phyloP scores from a whole-genome alignment of 768 basidiomycete genomes.

The Pleurotus eryngii region DNA sequence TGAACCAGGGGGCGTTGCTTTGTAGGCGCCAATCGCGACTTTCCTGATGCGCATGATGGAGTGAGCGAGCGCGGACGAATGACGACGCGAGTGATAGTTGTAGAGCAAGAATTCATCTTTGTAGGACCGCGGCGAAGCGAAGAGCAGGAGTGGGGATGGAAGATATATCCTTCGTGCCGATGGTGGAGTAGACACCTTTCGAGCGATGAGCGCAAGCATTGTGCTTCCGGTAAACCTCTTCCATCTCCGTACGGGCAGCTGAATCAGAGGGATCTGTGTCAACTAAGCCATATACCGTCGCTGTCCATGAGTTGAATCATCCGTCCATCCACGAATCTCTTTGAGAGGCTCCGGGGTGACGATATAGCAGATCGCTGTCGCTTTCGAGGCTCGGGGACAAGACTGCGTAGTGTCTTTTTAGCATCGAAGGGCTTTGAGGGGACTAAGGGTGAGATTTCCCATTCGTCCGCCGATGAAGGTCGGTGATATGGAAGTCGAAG shows the following conservation, averaged over 20 bases:
- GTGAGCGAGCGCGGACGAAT: slow-evolving; percentile 28
- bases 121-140: slow-evolving; percentile 13
- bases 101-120: slow-evolving; percentile 46
- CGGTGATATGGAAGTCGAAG: slow-evolving; percentile 34
- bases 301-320: slow-evolving; percentile 68
- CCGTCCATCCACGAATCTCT: slow-evolving; percentile 55
- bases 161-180: slow-evolving; percentile 25
- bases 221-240: slow-evolving; percentile 40
- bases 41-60: neutral
- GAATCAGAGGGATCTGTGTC: slow-evolving; percentile 23
- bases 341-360: slow-evolving; percentile 31
- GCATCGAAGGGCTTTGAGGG: slow-evolving; percentile 34
- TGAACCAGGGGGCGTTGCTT: slow-evolving; percentile 56
- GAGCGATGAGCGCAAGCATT: slow-evolving; percentile 49
- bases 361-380: slow-evolving; percentile 29
- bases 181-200: slow-evolving; percentile 46
- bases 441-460: slow-evolving; percentile 1
- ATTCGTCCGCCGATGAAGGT: slow-evolving; percentile 10
- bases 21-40: slow-evolving; percentile 18
- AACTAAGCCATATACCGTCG: slow-evolving; percentile 55
- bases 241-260: slow-evolving; percentile 18
- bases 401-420: slow-evolving; percentile 46
- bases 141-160: slow-evolving; percentile 9
- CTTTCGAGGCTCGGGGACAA: slow-evolving; percentile 39
- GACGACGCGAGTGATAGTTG: slow-evolving; percentile 55